Evolutionary conservation across 2,329 filamentous ascomycete genomes (phyloP).

Genomic region (Cryphonectria nitschkei): DNA sequence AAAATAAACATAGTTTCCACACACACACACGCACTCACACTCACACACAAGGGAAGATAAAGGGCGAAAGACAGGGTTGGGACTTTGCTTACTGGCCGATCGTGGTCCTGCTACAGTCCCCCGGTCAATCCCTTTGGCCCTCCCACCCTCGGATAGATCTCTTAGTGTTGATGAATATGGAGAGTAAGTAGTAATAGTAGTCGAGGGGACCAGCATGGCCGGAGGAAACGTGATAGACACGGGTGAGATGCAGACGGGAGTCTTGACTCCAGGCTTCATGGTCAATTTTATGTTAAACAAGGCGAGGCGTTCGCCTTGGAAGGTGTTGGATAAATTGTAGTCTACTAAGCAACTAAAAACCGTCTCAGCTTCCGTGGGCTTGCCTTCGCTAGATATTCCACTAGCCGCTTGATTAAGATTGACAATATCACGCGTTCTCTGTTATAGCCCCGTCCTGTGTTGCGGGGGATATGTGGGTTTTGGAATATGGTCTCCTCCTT

Average conservation of each 20-base stretch:
- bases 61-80: background rate
- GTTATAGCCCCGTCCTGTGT: background rate
- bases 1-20: no score
- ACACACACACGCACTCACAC: no score
- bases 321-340: no score
- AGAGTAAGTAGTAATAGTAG: no score
- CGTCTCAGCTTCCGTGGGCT: no score
- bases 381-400: no score
- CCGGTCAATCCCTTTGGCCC: no score
- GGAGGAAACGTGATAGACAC: background rate
- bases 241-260: background rate
- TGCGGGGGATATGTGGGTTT: background rate
- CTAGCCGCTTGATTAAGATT: background rate
- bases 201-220: background rate
- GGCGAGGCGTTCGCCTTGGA: background rate
- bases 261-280: background rate
- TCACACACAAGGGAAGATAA: no score
- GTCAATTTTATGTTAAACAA: background rate
- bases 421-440: background rate
- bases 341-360: no score
- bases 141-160: background rate
- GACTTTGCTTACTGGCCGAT: background rate
- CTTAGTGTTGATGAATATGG: background rate
- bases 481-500: background rate
- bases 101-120: background rate